Conservation (phyloP, 495 filamentous ascomycete species). For the Tuber brumale region DNA sequence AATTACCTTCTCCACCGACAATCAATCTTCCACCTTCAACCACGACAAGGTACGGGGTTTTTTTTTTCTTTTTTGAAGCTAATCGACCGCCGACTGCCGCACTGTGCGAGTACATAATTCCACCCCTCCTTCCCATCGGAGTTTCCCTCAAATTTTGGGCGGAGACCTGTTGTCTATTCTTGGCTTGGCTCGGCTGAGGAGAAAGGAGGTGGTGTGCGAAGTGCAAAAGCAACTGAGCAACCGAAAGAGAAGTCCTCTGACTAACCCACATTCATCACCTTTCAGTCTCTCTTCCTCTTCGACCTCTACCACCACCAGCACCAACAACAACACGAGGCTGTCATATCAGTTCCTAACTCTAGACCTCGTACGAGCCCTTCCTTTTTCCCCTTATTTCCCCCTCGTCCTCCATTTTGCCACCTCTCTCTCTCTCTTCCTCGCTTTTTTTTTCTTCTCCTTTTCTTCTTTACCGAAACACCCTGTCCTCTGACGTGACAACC, state of each 20-base stretch:
- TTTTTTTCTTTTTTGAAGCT: conserved; percentile 24
- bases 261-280: conserved; percentile 1
- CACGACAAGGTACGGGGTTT: conserved; percentile 22
- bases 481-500: conserved; percentile 35
- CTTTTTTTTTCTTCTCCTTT: conserved; percentile 28
- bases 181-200: conserved; percentile 39
- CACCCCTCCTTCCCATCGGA: not conserved
- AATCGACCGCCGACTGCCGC: conserved; percentile 22
- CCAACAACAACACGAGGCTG: conserved; percentile 32
- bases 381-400: conserved; percentile 6
- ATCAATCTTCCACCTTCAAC: conserved; percentile 13
- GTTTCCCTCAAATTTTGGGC: not conserved
- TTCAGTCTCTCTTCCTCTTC: not conserved
- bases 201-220: conserved; percentile 40
- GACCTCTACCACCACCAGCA: not conserved
- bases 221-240: conserved; percentile 34
- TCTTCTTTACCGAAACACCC: conserved; percentile 20
- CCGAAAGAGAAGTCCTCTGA: conserved; percentile 33
- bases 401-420: conserved; percentile 14
- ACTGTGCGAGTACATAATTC: not conserved
- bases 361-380: conserved; percentile 26
- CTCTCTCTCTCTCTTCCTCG: conserved; percentile 10
- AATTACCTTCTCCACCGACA: conserved; percentile 21
- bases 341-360: conserved; percentile 25
- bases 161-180: conserved; percentile 9